Conservation (phyloP, 2,329 filamentous ascomycete species). For the Alternaria sp. region DNA sequence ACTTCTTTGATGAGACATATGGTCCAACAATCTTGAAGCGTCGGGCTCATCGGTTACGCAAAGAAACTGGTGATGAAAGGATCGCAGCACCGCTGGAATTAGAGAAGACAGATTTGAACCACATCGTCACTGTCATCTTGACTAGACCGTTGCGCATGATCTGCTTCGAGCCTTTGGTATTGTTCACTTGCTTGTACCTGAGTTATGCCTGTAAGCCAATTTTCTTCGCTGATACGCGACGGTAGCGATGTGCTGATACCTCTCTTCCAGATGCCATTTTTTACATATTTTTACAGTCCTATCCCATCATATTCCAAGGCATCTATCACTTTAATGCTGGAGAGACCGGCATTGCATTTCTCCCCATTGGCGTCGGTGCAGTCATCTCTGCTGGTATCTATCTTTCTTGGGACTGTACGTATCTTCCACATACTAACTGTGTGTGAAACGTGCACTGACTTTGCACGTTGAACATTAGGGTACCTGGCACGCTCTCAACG, state of each 20-base stretch:
- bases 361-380: constrained; percentile 72
- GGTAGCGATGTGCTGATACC: background rate
- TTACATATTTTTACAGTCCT: constrained; percentile 80
- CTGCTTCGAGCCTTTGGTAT: constrained; percentile 75
- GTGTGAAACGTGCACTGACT: background rate
- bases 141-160: constrained; percentile 78
- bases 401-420: constrained; percentile 66
- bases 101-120: constrained; percentile 64
- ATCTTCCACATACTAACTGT: background rate
- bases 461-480: background rate
- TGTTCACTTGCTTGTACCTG: constrained; percentile 74
- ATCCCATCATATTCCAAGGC: constrained; percentile 69
- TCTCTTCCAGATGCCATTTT: constrained; percentile 59
- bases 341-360: constrained; percentile 71
- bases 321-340: constrained; percentile 72
- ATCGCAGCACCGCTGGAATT: constrained; percentile 70
- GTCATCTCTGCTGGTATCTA: constrained; percentile 67
- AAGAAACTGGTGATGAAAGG: constrained; percentile 60
- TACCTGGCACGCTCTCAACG: constrained; percentile 63
- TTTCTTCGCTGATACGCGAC: background rate
- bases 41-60: constrained; percentile 67
- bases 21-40: constrained; percentile 54
- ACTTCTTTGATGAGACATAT: constrained; percentile 66
- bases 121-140: constrained; percentile 73
- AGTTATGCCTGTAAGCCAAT: constrained; percentile 62